phyloP scores from a whole-genome alignment of 305 asterid species.

The Solanum aculeatissimum region DNA sequence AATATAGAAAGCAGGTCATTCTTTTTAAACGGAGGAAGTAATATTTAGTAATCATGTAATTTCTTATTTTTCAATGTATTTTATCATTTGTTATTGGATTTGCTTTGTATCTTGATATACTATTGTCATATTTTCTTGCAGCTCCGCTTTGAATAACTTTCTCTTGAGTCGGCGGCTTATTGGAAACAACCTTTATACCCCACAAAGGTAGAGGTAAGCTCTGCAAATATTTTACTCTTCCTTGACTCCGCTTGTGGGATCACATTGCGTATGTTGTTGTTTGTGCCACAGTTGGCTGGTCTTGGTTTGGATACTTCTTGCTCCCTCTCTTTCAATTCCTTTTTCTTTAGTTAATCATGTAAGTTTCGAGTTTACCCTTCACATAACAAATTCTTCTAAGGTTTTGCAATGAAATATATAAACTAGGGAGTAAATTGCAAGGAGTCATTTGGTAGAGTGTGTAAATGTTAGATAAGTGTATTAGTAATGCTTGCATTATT shows the following conservation, averaged over 20 bases:
- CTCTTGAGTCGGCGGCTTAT: neutral
- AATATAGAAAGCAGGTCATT: too few relatives aligned
- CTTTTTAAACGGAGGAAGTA: neutral
- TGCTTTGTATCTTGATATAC: neutral
- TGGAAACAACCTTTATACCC: neutral
- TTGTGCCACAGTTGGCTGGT: neutral
- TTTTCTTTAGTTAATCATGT: neutral
- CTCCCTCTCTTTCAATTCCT: neutral
- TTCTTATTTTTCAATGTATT: neutral
- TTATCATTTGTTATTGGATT: neutral
- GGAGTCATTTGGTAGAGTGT: too few relatives aligned
- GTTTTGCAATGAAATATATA: neutral
- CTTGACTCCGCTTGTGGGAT: neutral
- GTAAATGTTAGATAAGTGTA: too few relatives aligned
- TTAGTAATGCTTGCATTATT: too few relatives aligned
- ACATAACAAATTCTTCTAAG: neutral
- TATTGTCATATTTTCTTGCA: neutral
- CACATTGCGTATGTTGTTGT: neutral
- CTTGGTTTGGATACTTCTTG: neutral
- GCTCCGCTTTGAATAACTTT: neutral
- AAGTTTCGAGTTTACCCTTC: neutral
- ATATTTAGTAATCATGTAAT: neutral
- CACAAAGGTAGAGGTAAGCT: neutral
- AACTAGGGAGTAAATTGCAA: neutral
- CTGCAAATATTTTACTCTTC: neutral